These are phyloP conservation scores for Tardiomyces depauwii DNA, from an alignment of 1,139 yeast species.

Conservation along the genomic window DNA sequence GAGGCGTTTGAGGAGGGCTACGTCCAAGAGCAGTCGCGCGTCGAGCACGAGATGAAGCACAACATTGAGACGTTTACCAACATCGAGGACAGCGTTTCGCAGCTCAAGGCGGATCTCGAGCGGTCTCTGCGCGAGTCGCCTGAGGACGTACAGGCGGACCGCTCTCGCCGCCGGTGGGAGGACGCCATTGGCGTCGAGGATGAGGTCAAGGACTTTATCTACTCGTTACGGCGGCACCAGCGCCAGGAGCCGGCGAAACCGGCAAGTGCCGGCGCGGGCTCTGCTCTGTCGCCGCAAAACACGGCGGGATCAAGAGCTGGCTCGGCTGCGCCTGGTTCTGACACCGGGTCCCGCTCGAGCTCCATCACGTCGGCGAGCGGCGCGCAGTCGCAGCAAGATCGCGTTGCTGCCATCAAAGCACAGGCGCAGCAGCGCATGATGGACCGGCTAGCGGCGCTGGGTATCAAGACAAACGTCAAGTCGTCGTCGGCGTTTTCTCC, in stretches of 20 bases:
- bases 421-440: conserved; percentile 88
- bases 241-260: conserved; percentile 2
- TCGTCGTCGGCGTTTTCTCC: conserved; percentile 14
- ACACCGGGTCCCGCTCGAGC: conserved; percentile 2
- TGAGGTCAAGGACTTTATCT: conserved; percentile 53
- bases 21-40: conserved; percentile 42
- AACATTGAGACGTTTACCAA: conserved; percentile 50
- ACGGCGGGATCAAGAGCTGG: background rate
- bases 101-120: conserved; percentile 53
- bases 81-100: conserved; percentile 61
- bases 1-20: conserved; percentile 48
- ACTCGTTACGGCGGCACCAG: background rate
- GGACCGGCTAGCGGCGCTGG: conserved; percentile 78
- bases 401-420: conserved; percentile 77
- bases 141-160: conserved; percentile 31
- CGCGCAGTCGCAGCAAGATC: conserved; percentile 40
- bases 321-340: conserved; percentile 3
- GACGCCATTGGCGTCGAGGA: conserved; percentile 70
- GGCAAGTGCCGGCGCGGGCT: conserved; percentile 1
- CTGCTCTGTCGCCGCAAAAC: background rate
- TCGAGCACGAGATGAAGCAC: conserved; percentile 46
- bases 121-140: conserved; percentile 23
- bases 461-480: conserved; percentile 31
- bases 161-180: conserved; percentile 70
- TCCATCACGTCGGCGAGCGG: conserved; percentile 10